A percentile compares a stretch with the other conserved stretches of the same genome.
phyloP scores from a whole-genome alignment of 2,329 filamentous ascomycete genomes.

The Mycocentrospora acerina region DNA sequence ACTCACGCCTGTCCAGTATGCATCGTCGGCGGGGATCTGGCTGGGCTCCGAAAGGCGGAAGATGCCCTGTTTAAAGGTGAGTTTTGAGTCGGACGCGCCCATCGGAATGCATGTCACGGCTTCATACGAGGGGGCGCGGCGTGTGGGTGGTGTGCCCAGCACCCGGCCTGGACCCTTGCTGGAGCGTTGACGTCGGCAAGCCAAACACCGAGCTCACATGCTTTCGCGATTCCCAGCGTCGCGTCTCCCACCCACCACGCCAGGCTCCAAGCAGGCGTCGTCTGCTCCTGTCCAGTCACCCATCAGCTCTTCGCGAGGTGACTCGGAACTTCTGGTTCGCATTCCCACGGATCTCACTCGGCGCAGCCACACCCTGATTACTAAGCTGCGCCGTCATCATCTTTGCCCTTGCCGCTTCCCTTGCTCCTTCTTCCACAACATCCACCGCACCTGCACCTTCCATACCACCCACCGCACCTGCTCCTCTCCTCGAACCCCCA shows the following conservation, averaged over 20 bases:
- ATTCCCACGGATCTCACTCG: no score
- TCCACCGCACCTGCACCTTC: not conserved
- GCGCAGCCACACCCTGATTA: constrained; percentile 9
- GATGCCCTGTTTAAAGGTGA: constrained; percentile 98
- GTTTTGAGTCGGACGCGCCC: constrained; percentile 98
- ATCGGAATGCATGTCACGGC: constrained; percentile 56
- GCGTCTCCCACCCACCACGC: constrained; percentile 4
- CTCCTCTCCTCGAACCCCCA: no score
- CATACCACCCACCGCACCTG: not conserved
- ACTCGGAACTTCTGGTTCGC: no score
- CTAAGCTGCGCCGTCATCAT: constrained; percentile 6
- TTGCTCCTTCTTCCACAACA: not conserved
- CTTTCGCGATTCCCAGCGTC: constrained; percentile 12
- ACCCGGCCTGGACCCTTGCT: constrained; percentile 8
- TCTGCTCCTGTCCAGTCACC: not conserved
- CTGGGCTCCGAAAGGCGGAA: constrained; percentile 93
- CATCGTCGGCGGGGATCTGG: constrained; percentile 81
- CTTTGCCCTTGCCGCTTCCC: constrained; percentile 1
- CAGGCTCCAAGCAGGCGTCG: not conserved
- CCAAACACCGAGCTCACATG: constrained; percentile 31
- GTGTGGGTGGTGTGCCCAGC: constrained; percentile 3
- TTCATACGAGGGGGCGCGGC: no score
- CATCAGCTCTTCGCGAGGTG: no score
- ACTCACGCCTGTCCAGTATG: constrained; percentile 87
- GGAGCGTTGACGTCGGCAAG: constrained; percentile 20